Evolutionary conservation across 768 basidiomycete species (phyloP), one percentile per base, ranked within the genome.

Genomic region (Galerina sulciceps): DNA sequence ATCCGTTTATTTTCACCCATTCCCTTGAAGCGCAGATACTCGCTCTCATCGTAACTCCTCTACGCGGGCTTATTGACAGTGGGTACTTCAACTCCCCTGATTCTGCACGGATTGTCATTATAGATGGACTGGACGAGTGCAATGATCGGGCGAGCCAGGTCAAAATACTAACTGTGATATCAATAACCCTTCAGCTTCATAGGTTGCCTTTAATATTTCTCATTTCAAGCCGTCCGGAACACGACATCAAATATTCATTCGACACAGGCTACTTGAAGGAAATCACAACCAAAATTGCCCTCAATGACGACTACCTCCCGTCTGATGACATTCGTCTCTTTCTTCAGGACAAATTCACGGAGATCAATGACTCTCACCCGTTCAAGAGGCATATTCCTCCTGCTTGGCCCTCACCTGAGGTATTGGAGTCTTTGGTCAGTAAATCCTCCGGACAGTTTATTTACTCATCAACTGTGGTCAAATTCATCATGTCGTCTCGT

Each of bases 41-140:
- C 3, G 13, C 10, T 17, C 46, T 57, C 0, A 49, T 57, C 6
- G 14, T 49, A 6, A 15, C 23, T 3, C 55, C 55, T 10, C 38
- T 57, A 17, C 8, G 14, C 2, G 10, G 15, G 6, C 26, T 26
- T 26, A 26, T 26, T 26, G 26, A 26, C 26, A 26, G 4, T 26
- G 26, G 26, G 26, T 26, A 26, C 26, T 26, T 26, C 26, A 14
- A 13, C n/a, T 20, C 34, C 4, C 6, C 2, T 20, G 14, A 13
- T 14, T n/a, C 35, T 10, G 18, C 15, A 1, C 43, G 37, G 14
- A 47, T 20, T 8, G n/a, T 55, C 17, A 36, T 46, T 9, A 46
- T 55, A 18, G 54, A 55, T 38, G 54, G 54, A 2, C 37, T 55
- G 13, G 54, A 55, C 41, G 54, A 55, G 15, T 55, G 54, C n/a